These are phyloP conservation scores for Fusarium guadeloupense DNA, from an alignment of 2,329 filamentous ascomycete species.

Conservation along the genomic window DNA sequence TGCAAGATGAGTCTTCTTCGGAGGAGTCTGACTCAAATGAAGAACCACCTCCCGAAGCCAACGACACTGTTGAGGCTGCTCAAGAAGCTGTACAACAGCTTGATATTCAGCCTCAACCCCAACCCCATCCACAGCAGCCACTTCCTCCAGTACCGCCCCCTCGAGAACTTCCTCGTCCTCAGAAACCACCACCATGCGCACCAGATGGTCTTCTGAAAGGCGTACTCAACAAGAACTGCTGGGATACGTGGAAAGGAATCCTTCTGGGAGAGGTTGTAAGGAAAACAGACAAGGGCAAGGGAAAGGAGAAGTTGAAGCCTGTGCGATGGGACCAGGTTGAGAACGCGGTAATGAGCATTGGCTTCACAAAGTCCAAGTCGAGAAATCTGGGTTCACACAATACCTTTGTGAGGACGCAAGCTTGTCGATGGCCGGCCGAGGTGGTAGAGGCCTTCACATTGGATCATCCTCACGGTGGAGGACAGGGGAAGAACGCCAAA, in stretches of 20 bases:
- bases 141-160: slow-evolving; percentile 2
- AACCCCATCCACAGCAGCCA: slow-evolving; percentile 3
- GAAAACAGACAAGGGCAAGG: slow-evolving; percentile 9
- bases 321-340: background rate
- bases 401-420: background rate
- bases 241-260: background rate
- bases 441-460: background rate
- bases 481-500: background rate
- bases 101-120: background rate
- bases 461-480: background rate
- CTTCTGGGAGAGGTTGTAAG: slow-evolving; percentile 18
- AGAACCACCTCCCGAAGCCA: background rate
- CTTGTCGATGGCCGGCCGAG: background rate
- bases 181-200: background rate
- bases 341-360: background rate
- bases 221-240: slow-evolving; percentile 29
- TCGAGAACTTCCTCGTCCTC: background rate
- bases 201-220: slow-evolving; percentile 8
- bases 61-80: background rate
- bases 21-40: background rate
- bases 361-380: background rate
- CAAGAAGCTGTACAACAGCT: background rate
- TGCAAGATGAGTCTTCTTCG: background rate
- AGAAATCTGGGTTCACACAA: background rate
- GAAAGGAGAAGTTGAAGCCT: background rate